These are phyloP conservation scores for Pseudogymnoascus sp. DNA, from an alignment of 2,329 filamentous ascomycete species.

Conservation along the genomic window DNA sequence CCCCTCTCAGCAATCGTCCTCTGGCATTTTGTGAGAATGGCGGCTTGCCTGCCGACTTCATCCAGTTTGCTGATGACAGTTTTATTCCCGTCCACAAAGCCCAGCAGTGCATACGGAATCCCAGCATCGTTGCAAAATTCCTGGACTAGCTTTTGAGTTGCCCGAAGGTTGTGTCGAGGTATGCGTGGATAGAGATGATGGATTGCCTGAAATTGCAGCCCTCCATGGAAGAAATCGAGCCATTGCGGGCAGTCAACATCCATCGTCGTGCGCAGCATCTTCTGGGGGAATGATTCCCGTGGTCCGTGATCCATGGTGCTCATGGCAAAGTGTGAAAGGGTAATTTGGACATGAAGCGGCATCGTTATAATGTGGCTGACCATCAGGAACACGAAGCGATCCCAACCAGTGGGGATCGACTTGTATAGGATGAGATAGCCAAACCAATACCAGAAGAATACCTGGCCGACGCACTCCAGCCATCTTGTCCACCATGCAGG, in stretches of 20 bases:
- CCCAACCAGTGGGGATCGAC: conserved; percentile 61
- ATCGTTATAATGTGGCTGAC: conserved; percentile 76
- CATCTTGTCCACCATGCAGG: conserved; percentile 78
- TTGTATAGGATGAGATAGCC: conserved; percentile 76
- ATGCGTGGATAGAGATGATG: conserved; percentile 82
- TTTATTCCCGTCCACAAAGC: conserved; percentile 77
- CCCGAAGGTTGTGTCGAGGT: conserved; percentile 76
- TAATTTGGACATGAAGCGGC: conserved; percentile 83
- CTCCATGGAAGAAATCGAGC: conserved; percentile 86
- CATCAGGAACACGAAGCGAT: conserved; percentile 68
- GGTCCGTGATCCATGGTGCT: conserved; percentile 80
- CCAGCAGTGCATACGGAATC: conserved; percentile 80
- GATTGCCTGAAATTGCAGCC: conserved; percentile 82
- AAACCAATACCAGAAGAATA: conserved; percentile 82
- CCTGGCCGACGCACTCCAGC: conserved; percentile 69
- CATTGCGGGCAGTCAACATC: conserved; percentile 82
- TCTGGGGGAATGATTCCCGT: conserved; percentile 80
- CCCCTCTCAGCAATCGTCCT: conserved; percentile 35
- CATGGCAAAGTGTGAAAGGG: conserved; percentile 89
- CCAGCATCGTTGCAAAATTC: conserved; percentile 77
- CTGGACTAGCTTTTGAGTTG: conserved; percentile 67
- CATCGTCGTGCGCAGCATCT: conserved; percentile 90
- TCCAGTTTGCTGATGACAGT: conserved; percentile 70
- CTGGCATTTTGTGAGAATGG: conserved; percentile 70
- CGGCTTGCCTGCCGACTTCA: conserved; percentile 74